Conservation (phyloP, 305 asterid genomes). For the Withania somnifera region DNA sequence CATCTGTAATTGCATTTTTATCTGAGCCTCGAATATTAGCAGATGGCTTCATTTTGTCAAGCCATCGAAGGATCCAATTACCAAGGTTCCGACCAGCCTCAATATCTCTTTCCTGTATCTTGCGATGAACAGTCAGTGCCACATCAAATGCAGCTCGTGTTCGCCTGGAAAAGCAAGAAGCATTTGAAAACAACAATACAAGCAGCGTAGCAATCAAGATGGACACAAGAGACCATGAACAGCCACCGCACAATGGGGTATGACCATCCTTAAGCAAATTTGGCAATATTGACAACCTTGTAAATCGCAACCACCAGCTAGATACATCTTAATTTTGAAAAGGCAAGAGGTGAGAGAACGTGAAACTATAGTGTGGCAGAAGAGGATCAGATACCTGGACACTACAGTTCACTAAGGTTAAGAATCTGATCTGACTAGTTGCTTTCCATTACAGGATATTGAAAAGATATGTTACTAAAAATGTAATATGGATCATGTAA, state of each 20-base stretch:
- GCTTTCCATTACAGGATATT: neutral
- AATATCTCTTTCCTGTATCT: slow-evolving; percentile 60
- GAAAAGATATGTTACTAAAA: no score
- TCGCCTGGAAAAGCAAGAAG: slow-evolving; percentile 39
- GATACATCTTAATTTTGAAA: neutral
- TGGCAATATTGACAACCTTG: neutral
- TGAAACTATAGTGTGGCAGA: neutral
- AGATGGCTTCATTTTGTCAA: slow-evolving; percentile 65
- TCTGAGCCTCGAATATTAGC: slow-evolving; percentile 53
- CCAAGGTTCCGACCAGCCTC: slow-evolving; percentile 79
- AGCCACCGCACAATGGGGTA: neutral
- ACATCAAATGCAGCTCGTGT: slow-evolving; percentile 59
- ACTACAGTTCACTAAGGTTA: neutral
- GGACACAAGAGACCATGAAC: neutral
- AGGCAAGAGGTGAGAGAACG: neutral
- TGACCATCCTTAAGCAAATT: neutral
- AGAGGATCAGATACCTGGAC: neutral
- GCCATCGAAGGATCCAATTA: slow-evolving; percentile 66
- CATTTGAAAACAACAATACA: neutral
- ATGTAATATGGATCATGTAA: neutral
- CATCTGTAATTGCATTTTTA: slow-evolving; percentile 11
- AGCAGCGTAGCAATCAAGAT: neutral
- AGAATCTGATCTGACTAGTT: neutral
- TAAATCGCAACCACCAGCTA: neutral
- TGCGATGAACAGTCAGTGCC: slow-evolving; percentile 61